Percentiles rank a stretch among this genome's conserved stretches.
These are phyloP conservation scores for Chytriomyces confervae DNA, from an alignment of 192 early-diverging fungal species.

Conservation along the genomic window DNA sequence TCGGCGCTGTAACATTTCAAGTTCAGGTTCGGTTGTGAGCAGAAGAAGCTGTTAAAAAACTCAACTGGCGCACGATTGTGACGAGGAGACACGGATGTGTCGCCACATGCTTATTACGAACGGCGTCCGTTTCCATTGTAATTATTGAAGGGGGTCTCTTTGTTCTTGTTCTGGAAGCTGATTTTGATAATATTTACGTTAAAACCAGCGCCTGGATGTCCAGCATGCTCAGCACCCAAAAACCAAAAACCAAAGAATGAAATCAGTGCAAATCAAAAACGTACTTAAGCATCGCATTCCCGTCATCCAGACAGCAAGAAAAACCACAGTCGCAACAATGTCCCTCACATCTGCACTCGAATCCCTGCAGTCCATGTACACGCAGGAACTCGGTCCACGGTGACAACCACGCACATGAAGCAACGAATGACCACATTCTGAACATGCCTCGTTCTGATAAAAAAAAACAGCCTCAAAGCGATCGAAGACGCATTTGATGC, in stretches of 20 bases:
- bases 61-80: slow-evolving; percentile 24
- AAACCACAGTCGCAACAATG: not conserved
- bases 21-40: not conserved
- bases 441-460: not conserved
- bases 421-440: too few relatives aligned
- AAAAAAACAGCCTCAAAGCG: slow-evolving; percentile 22
- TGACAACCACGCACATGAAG: not conserved
- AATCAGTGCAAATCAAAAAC: too few relatives aligned
- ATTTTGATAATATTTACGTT: too few relatives aligned
- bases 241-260: too few relatives aligned
- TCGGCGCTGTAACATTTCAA: slow-evolving; percentile 44
- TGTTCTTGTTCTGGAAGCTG: too few relatives aligned
- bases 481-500: slow-evolving; percentile 6
- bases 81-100: slow-evolving; percentile 7
- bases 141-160: too few relatives aligned
- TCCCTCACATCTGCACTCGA: slow-evolving; percentile 1
- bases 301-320: too few relatives aligned
- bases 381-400: not conserved
- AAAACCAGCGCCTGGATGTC: too few relatives aligned
- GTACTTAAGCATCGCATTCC: too few relatives aligned
- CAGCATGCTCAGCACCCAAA: too few relatives aligned
- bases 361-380: slow-evolving; percentile 6
- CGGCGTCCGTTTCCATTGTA: too few relatives aligned
- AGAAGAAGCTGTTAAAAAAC: not conserved
- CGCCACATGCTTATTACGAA: not conserved